Base-by-base conservation (phyloP, 345 rosid genomes). In the Cardamine occulta region DNA sequence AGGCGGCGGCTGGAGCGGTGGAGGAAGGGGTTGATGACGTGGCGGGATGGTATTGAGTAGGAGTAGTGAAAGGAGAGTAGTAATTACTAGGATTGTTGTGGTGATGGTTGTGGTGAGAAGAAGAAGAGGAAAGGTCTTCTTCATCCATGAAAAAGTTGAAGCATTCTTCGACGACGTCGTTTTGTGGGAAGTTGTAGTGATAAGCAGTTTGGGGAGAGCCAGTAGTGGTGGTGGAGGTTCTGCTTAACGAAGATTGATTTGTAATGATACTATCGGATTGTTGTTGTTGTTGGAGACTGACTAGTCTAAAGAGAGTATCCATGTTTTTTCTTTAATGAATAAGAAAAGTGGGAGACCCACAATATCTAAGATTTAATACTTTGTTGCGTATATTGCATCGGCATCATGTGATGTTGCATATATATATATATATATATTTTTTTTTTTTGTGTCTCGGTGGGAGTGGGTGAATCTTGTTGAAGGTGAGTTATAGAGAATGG, bases 121-220 rank as follows among this genome's bases (percentile, higher is more conserved):
- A 95, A 81, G 96, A 90, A 76, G 97, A 92, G 74, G 97, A 92
- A 79, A 90, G 93, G 93, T 92, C 99, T 80, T 95, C 99, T 78
- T 95, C 97, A 88, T 95, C 99, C 97, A 92, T 95, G 93, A 88
- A 92, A 87, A 86, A 83, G 85, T 89, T 95, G 89, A 92, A 90
- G 97, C 99, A 95, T 90, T 88, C 99, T 82, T 89, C 93, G 57
- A 74, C 84, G 73, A 81, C 84, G 62, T 82, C 84, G 68, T 80
- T 65, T 72, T 86, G 85, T 10, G 84, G 82, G 76, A 79, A 73
- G 77, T 84, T 63, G 83, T 86, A 86, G 76, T 85, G 93, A 78
- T 70, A 82, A 39, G 61, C 72, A 81, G 84, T 86, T 72, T 87
- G 93, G 78, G 76, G 85, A 47, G 96, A 88, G 65, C 92, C 85